These are phyloP conservation scores for Geosmithia morbida DNA, from an alignment of 2,329 filamentous ascomycete species.

Conservation along the genomic window DNA sequence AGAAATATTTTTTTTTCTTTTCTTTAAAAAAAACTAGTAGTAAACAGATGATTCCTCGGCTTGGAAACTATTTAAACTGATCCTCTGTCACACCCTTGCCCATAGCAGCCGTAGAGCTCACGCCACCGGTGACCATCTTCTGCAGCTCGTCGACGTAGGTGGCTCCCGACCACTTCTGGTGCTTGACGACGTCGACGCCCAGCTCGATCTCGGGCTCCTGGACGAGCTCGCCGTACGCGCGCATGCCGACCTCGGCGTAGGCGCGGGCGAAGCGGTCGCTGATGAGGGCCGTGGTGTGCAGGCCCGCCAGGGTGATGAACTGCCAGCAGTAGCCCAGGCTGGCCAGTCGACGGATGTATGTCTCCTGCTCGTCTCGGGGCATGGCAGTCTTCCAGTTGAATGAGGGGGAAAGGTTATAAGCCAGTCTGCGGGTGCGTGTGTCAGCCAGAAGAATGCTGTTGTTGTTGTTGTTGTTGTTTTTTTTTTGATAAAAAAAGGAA, in stretches of 20 bases:
- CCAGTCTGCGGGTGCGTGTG: no score
- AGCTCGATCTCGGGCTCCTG: constrained; percentile 94
- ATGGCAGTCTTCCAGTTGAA: constrained; percentile 99
- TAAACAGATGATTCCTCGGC: no score
- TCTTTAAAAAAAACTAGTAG: neutral
- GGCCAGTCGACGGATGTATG: constrained; percentile 85
- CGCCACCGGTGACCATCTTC: constrained; percentile 93
- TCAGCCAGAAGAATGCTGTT: no score
- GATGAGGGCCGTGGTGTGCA: constrained; percentile 92
- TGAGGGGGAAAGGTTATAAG: constrained; percentile 95
- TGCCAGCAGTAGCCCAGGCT: constrained; percentile 96
- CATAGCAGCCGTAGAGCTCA: constrained; percentile 90
- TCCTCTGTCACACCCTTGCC: constrained; percentile 96
- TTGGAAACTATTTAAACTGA: constrained; percentile 57
- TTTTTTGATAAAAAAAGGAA: no score
- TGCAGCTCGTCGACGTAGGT: constrained; percentile 89
- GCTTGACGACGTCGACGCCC: constrained; percentile 87
- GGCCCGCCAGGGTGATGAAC: constrained; percentile 96
- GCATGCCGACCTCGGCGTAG: constrained; percentile 75
- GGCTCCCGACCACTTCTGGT: constrained; percentile 97
- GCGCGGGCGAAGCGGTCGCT: constrained; percentile 76
- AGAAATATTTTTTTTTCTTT: no score
- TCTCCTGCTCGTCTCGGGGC: constrained; percentile 83
- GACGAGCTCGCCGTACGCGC: constrained; percentile 90
- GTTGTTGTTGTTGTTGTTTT: no score